These are phyloP conservation scores for Yamadazyma mexicana DNA, from an alignment of 1,139 yeast genomes.

Conservation along the genomic window DNA sequence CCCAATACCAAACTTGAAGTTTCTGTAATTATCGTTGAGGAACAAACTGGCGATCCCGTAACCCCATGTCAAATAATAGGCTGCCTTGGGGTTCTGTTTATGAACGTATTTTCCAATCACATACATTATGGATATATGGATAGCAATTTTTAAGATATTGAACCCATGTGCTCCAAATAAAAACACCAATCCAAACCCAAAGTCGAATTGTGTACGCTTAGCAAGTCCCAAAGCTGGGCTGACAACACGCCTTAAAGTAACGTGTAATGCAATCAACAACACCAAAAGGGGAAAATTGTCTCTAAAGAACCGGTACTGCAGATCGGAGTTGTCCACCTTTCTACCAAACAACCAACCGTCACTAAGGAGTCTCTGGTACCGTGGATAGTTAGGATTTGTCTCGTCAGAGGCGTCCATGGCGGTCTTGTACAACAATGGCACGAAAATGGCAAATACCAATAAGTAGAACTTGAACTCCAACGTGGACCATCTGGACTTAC, in stretches of 20 bases:
- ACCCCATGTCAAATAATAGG: conserved; percentile 58
- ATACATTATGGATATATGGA: conserved; percentile 59
- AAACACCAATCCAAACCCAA: conserved; percentile 68
- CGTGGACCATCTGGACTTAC: conserved; percentile 69
- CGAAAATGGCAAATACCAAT: conserved; percentile 60
- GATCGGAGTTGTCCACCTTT: conserved; percentile 86
- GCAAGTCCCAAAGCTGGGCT: conserved; percentile 18
- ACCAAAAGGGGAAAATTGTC: conserved; percentile 68
- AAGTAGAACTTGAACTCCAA: conserved; percentile 70
- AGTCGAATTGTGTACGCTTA: conserved; percentile 61
- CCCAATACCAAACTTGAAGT: conserved; percentile 51
- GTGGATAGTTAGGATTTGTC: conserved; percentile 71
- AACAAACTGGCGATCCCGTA: conserved; percentile 78
- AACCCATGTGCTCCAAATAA: conserved; percentile 80
- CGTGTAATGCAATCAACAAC: conserved; percentile 56
- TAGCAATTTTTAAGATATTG: conserved; percentile 59
- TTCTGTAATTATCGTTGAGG: conserved; percentile 67
- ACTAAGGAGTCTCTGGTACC: conserved; percentile 59
- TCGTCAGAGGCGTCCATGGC: conserved; percentile 82
- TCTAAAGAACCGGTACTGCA: conserved; percentile 85
- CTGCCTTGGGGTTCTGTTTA: conserved; percentile 20
- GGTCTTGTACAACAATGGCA: conserved; percentile 80
- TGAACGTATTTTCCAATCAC: conserved; percentile 47
- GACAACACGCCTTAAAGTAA: conserved; percentile 42
- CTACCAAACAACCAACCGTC: conserved; percentile 79